Percentiles rank a stretch among this genome's conserved stretches.
Conservation (phyloP, 805 yeast species). For the Schwanniomyces yamadae region DNA sequence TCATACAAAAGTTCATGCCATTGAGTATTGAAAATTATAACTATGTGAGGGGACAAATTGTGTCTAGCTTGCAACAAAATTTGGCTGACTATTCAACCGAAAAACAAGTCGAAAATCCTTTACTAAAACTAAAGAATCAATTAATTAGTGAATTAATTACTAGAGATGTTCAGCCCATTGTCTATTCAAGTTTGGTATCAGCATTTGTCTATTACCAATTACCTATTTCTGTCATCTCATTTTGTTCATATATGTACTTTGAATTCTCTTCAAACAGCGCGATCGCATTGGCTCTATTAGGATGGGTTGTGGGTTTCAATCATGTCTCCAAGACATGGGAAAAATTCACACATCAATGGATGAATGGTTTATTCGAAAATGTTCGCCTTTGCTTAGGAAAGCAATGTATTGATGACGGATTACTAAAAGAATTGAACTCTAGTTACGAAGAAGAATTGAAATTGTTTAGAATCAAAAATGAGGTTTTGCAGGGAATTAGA, state of each 20-base stretch:
- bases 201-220: constrained; percentile 38
- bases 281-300: constrained; percentile 33
- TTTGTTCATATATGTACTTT: constrained; percentile 31
- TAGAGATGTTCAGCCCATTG: constrained; percentile 38
- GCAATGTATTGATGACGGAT: constrained; percentile 38
- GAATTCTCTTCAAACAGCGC: constrained; percentile 32
- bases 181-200: constrained; percentile 24
- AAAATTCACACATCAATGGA: constrained; percentile 27
- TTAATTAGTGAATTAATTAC: constrained; percentile 27
- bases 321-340: constrained; percentile 40
- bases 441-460: constrained; percentile 21
- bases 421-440: constrained; percentile 30
- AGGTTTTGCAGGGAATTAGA: constrained; percentile 15
- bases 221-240: constrained; percentile 33
- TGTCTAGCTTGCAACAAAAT: constrained; percentile 26
- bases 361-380: constrained; percentile 30
- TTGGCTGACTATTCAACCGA: constrained; percentile 17
- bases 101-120: constrained; percentile 23
- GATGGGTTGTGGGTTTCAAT: constrained; percentile 42
- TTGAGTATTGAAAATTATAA: constrained; percentile 39
- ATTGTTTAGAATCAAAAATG: constrained; percentile 12
- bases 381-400: constrained; percentile 32
- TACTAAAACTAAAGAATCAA: constrained; percentile 26
- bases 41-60: constrained; percentile 37
- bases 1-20: constrained; percentile 34